Evolutionary conservation across 208 protist genomes (phyloP).

Genomic region (Hexamita inflata): DNA sequence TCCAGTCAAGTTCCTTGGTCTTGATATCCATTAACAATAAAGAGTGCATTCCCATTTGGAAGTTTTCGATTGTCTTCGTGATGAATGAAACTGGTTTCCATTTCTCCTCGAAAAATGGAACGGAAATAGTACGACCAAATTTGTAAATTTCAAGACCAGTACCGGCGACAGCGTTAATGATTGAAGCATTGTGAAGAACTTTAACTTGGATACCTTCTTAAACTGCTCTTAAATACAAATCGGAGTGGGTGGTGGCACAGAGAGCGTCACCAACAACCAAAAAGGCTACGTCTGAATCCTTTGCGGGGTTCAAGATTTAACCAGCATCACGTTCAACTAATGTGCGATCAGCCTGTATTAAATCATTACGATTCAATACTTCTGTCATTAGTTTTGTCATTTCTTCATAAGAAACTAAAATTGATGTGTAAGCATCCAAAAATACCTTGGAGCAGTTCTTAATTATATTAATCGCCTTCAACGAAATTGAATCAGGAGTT

Average conservation of each 20-base stretch:
- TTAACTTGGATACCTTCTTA: constrained; percentile 59
- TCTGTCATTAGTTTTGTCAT: constrained; percentile 36
- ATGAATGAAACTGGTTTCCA: constrained; percentile 90
- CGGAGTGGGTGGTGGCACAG: constrained; percentile 92
- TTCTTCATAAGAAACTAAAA: constrained; percentile 10
- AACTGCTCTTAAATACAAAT: constrained; percentile 80
- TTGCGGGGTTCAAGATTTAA: constrained; percentile 63
- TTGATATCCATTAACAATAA: constrained; percentile 88
- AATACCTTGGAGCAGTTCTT: not conserved
- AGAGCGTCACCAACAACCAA: constrained; percentile 98
- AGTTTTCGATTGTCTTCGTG: constrained; percentile 72
- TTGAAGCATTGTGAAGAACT: constrained; percentile 92
- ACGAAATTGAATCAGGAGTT: constrained; percentile 4
- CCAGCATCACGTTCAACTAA: constrained; percentile 73
- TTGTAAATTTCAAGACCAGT: constrained; percentile 93
- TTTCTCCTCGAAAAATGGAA: constrained; percentile 85
- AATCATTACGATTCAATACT: constrained; percentile 62
- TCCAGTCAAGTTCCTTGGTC: constrained; percentile 83
- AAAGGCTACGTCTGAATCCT: constrained; percentile 66
- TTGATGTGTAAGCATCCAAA: constrained; percentile 20
- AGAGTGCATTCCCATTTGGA: constrained; percentile 75
- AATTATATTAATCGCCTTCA: not conserved
- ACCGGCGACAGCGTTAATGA: constrained; percentile 91
- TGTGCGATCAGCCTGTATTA: constrained; percentile 83
- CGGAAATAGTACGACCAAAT: constrained; percentile 82